Evolutionary conservation across 495 filamentous ascomycete genomes (phyloP).

Genomic region (Hypoxylon fragiforme): DNA sequence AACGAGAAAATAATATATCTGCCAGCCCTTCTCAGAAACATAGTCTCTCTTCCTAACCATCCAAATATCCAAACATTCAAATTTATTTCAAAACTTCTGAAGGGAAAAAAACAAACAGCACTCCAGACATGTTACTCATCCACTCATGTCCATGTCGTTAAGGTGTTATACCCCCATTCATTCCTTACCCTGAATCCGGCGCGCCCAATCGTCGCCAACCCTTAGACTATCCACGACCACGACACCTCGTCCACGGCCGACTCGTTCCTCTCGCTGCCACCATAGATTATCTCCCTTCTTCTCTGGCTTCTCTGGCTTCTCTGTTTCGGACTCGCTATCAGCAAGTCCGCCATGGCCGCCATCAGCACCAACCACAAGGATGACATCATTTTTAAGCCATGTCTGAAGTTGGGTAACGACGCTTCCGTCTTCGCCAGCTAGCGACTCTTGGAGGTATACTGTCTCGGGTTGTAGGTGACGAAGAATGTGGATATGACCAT

Average conservation of each 20-base stretch:
- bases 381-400: slow-evolving; percentile 82
- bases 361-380: slow-evolving; percentile 80
- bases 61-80: slow-evolving; percentile 7
- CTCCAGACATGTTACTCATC: slow-evolving; percentile 20
- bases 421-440: slow-evolving; percentile 71
- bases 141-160: slow-evolving; percentile 14
- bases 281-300: slow-evolving; percentile 53
- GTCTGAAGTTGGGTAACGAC: slow-evolving; percentile 70
- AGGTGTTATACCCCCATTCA: slow-evolving; percentile 41
- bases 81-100: not conserved
- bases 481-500: slow-evolving; percentile 79
- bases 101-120: slow-evolving; percentile 9
- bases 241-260: slow-evolving; percentile 82
- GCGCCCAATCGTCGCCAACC: slow-evolving; percentile 81
- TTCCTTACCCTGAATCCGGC: slow-evolving; percentile 71
- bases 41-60: slow-evolving; percentile 2
- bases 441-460: slow-evolving; percentile 81
- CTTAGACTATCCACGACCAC: slow-evolving; percentile 79
- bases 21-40: slow-evolving; percentile 19
- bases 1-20: slow-evolving; percentile 27
- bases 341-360: slow-evolving; percentile 82
- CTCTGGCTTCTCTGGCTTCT: slow-evolving; percentile 57
- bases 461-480: slow-evolving; percentile 80
- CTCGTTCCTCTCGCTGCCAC: slow-evolving; percentile 82
- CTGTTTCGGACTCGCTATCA: slow-evolving; percentile 83